These are phyloP conservation scores for Colletotrichum sansevieriae DNA, from an alignment of 2,329 filamentous ascomycete species.

Conservation along the genomic window DNA sequence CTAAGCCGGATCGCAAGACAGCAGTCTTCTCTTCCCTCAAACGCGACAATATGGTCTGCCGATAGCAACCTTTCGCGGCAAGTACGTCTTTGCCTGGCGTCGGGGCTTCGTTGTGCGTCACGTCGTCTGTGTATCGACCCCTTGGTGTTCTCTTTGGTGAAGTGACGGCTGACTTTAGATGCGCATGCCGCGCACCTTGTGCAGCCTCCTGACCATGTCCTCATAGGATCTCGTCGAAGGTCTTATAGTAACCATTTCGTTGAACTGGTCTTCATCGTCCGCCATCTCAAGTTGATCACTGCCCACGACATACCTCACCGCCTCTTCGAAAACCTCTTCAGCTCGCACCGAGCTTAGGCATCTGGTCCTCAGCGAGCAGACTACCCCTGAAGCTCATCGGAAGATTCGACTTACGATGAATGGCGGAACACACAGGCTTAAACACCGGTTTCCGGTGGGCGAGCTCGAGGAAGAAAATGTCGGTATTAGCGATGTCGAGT, in stretches of 20 bases:
- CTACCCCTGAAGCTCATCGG: constrained; percentile 52
- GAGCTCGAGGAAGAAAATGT: constrained; percentile 64
- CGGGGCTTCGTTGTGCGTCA: no score
- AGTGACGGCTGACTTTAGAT: constrained; percentile 46
- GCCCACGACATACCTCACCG: constrained; percentile 53
- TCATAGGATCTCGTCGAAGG: constrained; percentile 58
- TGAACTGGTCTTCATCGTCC: constrained; percentile 55
- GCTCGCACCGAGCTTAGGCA: constrained; percentile 53
- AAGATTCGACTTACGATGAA: constrained; percentile 53
- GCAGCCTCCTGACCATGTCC: constrained; percentile 59
- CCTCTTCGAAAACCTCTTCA: constrained; percentile 56
- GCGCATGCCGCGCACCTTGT: constrained; percentile 44
- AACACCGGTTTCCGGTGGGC: constrained; percentile 66
- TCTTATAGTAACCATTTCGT: constrained; percentile 53
- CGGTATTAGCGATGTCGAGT: constrained; percentile 63
- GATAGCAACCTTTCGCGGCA: no score
- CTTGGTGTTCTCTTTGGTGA: background rate
- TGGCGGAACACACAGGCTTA: constrained; percentile 55
- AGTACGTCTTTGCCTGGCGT: no score
- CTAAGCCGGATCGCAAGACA: no score
- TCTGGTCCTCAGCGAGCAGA: constrained; percentile 48
- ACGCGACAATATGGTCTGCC: no score
- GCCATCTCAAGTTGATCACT: constrained; percentile 52
- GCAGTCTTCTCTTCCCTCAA: no score
- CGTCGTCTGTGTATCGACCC: no score